Conservation (phyloP, 352 stramenopile genomes). For the Pythium dissotocum region DNA sequence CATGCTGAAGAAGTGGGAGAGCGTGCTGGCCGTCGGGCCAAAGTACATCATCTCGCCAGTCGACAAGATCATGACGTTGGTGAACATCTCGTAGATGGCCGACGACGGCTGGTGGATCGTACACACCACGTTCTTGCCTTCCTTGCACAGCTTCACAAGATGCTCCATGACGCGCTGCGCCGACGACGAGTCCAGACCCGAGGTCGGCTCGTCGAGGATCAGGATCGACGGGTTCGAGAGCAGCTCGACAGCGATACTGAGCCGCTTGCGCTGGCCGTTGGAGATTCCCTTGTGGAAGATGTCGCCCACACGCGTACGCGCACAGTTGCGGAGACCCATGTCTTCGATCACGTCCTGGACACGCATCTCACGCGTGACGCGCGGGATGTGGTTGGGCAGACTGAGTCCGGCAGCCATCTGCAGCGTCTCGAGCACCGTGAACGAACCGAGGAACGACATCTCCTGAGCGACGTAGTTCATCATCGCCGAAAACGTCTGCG, state of each 20-base stretch:
- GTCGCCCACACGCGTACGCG: slow-evolving; percentile 54
- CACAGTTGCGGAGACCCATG: slow-evolving; percentile 49
- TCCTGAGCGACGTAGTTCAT: slow-evolving; percentile 72
- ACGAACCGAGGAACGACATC: slow-evolving; percentile 48
- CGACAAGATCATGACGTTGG: slow-evolving; percentile 63
- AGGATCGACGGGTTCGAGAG: slow-evolving; percentile 93
- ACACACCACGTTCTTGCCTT: slow-evolving; percentile 68
- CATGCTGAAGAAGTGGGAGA: slow-evolving; percentile 51
- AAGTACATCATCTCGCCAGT: slow-evolving; percentile 89
- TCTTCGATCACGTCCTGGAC: slow-evolving; percentile 58
- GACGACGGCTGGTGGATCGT: slow-evolving; percentile 90
- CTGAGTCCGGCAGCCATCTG: slow-evolving; percentile 58
- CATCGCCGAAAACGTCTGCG: slow-evolving; percentile 43
- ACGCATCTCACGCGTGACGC: slow-evolving; percentile 29
- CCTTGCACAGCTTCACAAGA: slow-evolving; percentile 50
- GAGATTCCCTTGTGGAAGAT: slow-evolving; percentile 87
- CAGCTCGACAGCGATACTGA: slow-evolving; percentile 93
- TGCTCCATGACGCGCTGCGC: slow-evolving; percentile 88
- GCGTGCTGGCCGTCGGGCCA: slow-evolving; percentile 57
- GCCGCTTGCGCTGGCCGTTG: slow-evolving; percentile 87
- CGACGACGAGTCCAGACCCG: slow-evolving; percentile 88
- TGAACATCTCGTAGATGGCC: slow-evolving; percentile 63
- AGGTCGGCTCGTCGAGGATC: slow-evolving; percentile 95
- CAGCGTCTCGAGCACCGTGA: slow-evolving; percentile 72
- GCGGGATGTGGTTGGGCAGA: slow-evolving; percentile 39